Percentiles rank a stretch among this genome's conserved stretches.
phyloP scores from a whole-genome alignment of 345 rosid genomes.

The Reutealis trisperma region DNA sequence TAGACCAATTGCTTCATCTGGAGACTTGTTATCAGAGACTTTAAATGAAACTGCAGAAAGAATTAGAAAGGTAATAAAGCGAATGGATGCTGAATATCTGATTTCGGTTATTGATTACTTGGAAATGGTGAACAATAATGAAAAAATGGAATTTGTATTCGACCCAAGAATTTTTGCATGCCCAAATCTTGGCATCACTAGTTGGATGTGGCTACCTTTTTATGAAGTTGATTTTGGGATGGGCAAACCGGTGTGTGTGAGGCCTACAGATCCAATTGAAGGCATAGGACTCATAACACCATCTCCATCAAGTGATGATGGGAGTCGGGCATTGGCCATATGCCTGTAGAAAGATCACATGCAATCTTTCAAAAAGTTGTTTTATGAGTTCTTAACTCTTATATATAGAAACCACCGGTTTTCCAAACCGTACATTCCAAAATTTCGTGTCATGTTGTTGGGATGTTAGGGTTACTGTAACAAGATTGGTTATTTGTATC shows the following conservation, averaged over 20 bases:
- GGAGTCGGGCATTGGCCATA: background rate
- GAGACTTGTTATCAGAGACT: constrained; percentile 32
- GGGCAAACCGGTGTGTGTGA: background rate
- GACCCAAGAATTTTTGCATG: too few species aligned
- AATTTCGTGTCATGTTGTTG: too few species aligned
- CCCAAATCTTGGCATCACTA: constrained; percentile 19
- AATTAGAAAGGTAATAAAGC: constrained; percentile 21
- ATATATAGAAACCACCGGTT: too few species aligned
- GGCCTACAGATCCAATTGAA: background rate
- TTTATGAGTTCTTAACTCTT: background rate
- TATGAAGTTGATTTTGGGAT: constrained; percentile 21
- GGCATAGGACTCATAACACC: background rate
- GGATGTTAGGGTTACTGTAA: too few species aligned
- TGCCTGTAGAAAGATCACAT: constrained; percentile 1
- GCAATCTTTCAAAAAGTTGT: background rate
- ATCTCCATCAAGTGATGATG: background rate
- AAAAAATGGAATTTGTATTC: too few species aligned
- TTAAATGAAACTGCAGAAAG: constrained; percentile 34
- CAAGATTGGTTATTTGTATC: too few species aligned
- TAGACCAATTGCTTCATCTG: constrained; percentile 17
- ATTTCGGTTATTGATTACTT: constrained; percentile 29
- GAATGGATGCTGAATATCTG: constrained; percentile 39
- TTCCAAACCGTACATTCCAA: too few species aligned
- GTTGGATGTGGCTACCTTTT: constrained; percentile 23
- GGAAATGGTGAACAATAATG: too few species aligned